Evolutionary conservation across 116 monocot species (phyloP), one percentile per base, ranked within the genome.

Genomic region (Phalaenopsis hybrid): DNA sequence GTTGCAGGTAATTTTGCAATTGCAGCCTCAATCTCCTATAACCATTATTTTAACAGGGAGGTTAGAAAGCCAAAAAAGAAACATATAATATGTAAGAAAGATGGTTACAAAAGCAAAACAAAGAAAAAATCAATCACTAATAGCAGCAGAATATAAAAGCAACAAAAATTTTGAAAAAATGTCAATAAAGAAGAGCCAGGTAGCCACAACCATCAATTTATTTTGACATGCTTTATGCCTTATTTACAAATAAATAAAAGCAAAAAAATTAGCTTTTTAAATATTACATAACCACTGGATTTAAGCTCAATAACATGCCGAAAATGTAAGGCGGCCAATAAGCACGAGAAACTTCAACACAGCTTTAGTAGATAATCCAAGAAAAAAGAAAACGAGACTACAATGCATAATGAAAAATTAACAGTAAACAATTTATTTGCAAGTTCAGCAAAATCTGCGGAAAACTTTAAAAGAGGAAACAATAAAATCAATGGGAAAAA

Each of bases 11-110:
- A 52, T 63, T 87, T 90, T 18, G 87, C 79, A 20, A 93, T 85
- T 28, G 92, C 92, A 33, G 82, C 79, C 63, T 90, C 82, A 79
- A 94, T 89, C 82, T 94, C 90, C 94, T 92, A 83, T 86, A 16
- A 79, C 69, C 37, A 37, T 12, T 33, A 76, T 31, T 52, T 59
- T 12, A 51, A 48, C 23, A 10, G 13, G 34, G 31, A 70, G 23
- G 57, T 58, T 15, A 75, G 51, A 34, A 49, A 31, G 3, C n/a
- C 65, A 34, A 28, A 65, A 57, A 3, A 50, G 20, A 37, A 37
- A 70, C 2, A 70, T 37, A 70, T 70, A 70, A 33, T 70, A 34
- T 16, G 13, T 13, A 34, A 34, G 34, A 70, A 34, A 33, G 28
- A 33, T 70, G 70, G 10, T 13, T 33, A 34, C 33, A 70, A 10